These are phyloP conservation scores for Allium sativum DNA, from an alignment of 106 monocot species.

Conservation along the genomic window DNA sequence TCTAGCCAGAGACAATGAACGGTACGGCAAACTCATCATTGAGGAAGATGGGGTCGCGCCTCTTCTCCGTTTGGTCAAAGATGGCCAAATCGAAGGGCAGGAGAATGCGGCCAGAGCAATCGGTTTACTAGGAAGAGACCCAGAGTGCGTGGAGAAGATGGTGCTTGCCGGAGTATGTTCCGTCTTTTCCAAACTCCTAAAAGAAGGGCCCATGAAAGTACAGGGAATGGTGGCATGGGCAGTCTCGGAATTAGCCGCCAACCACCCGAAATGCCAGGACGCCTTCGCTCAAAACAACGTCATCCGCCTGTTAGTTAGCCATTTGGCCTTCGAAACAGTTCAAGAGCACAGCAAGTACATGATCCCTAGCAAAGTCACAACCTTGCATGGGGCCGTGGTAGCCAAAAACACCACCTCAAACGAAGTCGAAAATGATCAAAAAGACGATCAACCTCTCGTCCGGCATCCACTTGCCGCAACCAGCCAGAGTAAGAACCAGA, in stretches of 20 bases:
- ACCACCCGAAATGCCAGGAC: conserved; percentile 60
- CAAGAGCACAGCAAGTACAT: conserved; percentile 81
- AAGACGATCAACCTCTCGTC: not conserved
- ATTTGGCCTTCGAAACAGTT: conserved; percentile 84
- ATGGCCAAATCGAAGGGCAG: conserved; percentile 74
- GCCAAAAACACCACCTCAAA: conserved; percentile 13
- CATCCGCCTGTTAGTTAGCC: conserved; percentile 67
- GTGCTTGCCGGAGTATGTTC: conserved; percentile 62
- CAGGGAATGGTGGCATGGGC: conserved; percentile 72
- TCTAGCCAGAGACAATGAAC: conserved; percentile 78
- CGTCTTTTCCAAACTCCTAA: conserved; percentile 62
- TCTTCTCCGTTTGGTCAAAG: conserved; percentile 63
- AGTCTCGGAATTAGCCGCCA: conserved; percentile 50
- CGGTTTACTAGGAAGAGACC: conserved; percentile 58
- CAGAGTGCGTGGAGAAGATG: conserved; percentile 77
- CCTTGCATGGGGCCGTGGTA: conserved; percentile 24
- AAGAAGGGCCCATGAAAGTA: conserved; percentile 63
- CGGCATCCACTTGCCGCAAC: conserved; percentile 5
- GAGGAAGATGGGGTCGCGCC: conserved; percentile 83
- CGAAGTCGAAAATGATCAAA: conserved; percentile 1
- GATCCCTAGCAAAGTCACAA: conserved; percentile 33
- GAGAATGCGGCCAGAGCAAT: conserved; percentile 64
- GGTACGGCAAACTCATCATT: conserved; percentile 79
- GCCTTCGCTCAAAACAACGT: conserved; percentile 70
- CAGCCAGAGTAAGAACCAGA: conserved; percentile 5